These are phyloP conservation scores for Cladosporium sphaerospermum DNA, from an alignment of 2,329 filamentous ascomycete species.

Conservation along the genomic window DNA sequence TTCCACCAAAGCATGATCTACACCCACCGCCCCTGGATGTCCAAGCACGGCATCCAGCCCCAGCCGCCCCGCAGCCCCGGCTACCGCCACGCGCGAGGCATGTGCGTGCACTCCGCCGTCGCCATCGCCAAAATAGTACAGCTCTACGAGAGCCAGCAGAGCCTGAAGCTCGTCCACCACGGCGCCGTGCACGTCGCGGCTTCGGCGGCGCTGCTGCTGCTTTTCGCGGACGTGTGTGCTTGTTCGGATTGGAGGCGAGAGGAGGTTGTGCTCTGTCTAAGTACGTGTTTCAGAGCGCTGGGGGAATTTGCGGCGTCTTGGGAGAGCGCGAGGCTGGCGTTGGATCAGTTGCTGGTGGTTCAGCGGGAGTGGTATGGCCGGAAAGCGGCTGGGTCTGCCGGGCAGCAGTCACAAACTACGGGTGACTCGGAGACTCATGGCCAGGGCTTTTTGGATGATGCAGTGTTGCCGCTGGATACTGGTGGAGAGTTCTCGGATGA, in stretches of 20 bases:
- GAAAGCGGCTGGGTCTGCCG: no score
- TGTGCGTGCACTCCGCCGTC: conserved; percentile 3
- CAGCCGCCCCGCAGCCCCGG: conserved; percentile 2
- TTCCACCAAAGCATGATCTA: conserved; percentile 8
- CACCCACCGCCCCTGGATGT: conserved; percentile 9
- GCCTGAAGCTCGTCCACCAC: neutral
- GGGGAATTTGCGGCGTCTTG: conserved; percentile 1
- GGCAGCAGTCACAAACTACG: no score
- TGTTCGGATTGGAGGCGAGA: neutral
- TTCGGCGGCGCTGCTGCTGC: conserved; percentile 1
- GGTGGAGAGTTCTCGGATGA: neutral
- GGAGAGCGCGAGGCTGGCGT: conserved; percentile 1
- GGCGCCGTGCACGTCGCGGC: conserved; percentile 1
- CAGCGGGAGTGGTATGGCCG: neutral
- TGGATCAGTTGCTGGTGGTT: neutral
- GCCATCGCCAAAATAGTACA: neutral
- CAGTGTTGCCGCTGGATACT: neutral
- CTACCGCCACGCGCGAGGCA: neutral
- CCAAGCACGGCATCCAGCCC: neutral
- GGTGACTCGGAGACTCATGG: neutral
- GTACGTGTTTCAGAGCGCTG: conserved; percentile 1
- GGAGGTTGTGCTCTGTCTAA: neutral
- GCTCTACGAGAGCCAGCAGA: neutral
- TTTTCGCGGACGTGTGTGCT: neutral
- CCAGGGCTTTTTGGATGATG: neutral